phyloP scores from a whole-genome alignment of 202 grass and related monocot species.

The Panicum virgatum region DNA sequence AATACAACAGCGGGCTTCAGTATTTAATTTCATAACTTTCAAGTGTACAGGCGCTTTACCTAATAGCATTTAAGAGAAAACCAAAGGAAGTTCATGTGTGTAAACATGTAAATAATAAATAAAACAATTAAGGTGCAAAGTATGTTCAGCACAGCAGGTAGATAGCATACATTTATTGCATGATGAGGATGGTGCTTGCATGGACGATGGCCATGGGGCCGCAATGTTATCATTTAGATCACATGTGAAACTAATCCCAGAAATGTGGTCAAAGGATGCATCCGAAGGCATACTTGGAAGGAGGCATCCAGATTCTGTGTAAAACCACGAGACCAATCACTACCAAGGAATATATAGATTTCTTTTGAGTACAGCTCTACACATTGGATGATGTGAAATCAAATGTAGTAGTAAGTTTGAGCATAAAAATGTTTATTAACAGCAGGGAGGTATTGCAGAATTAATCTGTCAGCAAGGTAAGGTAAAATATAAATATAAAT shows the following conservation, averaged over 20 bases:
- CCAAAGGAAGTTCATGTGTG: not conserved
- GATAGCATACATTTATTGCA: constrained; percentile 85
- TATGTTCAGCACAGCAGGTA: constrained; percentile 29
- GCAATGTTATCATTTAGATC: constrained; percentile 99
- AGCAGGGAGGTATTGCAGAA: not conserved
- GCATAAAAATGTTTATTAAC: not conserved
- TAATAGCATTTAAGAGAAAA: constrained; percentile 26
- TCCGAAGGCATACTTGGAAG: constrained; percentile 96
- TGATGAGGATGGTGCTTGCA: constrained; percentile 64
- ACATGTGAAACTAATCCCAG: constrained; percentile 96
- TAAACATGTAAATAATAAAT: constrained; percentile 31
- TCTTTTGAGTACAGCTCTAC: not conserved
- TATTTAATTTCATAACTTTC: not conserved
- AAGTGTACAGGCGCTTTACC: not conserved
- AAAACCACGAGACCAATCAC: constrained; percentile 26
- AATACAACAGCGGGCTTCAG: constrained; percentile 4
- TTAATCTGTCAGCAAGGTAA: constrained; percentile 13
- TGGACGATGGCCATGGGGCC: constrained; percentile 86
- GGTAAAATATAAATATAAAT: constrained; percentile 28
- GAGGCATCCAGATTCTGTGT: constrained; percentile 92
- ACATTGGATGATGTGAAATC: constrained; percentile 16
- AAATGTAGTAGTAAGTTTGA: constrained; percentile 8
- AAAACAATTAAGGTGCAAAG: not conserved
- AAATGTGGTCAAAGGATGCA: constrained; percentile 71
- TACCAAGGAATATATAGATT: constrained; percentile 18